Conservation (phyloP, 2,329 filamentous ascomycete species). For the Botryotinia calthae region DNA sequence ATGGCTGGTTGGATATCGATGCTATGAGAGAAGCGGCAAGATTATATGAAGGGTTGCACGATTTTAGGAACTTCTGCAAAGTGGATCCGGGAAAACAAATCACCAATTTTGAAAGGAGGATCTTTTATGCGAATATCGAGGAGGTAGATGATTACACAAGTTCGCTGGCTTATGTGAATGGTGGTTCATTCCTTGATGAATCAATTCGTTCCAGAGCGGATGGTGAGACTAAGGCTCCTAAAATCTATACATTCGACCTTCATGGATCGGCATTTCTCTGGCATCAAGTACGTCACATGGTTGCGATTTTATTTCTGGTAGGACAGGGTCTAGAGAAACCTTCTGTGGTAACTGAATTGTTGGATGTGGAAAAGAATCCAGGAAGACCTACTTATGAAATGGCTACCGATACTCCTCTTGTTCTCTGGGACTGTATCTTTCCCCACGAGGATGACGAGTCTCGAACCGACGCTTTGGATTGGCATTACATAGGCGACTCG, state of each 20-base stretch:
- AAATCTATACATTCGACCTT: conserved; percentile 84
- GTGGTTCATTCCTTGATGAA: conserved; percentile 15
- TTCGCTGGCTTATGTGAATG: conserved; percentile 54
- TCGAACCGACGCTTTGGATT: conserved; percentile 63
- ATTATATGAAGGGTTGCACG: conserved; percentile 77
- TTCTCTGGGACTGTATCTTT: conserved; percentile 95
- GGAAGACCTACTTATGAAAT: conserved; percentile 84
- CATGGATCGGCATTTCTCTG: conserved; percentile 92
- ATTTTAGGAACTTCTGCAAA: conserved; percentile 98
- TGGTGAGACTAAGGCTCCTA: conserved; percentile 42
- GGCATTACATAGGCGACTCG: conserved; percentile 76
- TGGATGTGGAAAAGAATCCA: conserved; percentile 70
- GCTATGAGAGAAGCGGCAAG: conserved; percentile 82
- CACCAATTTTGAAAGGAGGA: conserved; percentile 73
- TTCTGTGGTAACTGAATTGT: conserved; percentile 66
- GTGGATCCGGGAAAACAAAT: conserved; percentile 88
- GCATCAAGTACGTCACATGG: conserved; percentile 97
- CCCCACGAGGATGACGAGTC: conserved; percentile 49
- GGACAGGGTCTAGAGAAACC: conserved; percentile 83
- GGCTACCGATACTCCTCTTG: conserved; percentile 84
- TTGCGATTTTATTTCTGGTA: conserved; percentile 86
- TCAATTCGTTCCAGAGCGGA: conserved; percentile 1
- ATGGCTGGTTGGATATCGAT: conserved; percentile 82
- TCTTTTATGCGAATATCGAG: conserved; percentile 78
- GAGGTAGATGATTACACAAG: conserved; percentile 57